A percentile compares a stretch with the other conserved stretches of the same genome.
Evolutionary conservation across 441 rosid species (phyloP).

Genomic region (Eruca vesicaria): DNA sequence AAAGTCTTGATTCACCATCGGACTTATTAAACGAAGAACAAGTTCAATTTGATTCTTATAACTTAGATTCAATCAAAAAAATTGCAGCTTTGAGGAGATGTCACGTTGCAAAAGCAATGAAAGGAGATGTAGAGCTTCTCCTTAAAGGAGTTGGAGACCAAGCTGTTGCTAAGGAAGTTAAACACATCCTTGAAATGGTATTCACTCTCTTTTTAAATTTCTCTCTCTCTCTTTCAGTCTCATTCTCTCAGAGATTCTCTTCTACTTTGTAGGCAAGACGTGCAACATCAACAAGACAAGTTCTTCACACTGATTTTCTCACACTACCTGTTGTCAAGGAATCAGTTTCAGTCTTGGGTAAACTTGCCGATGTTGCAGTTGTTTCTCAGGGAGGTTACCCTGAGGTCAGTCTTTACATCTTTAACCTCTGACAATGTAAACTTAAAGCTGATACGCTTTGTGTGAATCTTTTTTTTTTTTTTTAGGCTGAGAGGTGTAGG

Average conservation of each 20-base stretch:
- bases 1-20: not conserved
- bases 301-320: conserved; percentile 77
- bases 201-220: not conserved
- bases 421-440: not conserved
- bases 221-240: not conserved
- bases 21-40: not conserved
- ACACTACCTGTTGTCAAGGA: conserved; percentile 78
- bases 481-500: conserved; percentile 58
- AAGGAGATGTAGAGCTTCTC: conserved; percentile 54
- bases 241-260: not conserved
- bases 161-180: conserved; percentile 62
- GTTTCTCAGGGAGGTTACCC: conserved; percentile 90
- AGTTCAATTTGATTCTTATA: not conserved
- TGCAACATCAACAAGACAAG: conserved; percentile 65
- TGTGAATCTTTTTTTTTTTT: not conserved
- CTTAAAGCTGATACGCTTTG: not conserved
- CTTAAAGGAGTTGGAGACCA: conserved; percentile 63
- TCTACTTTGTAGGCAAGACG: conserved; percentile 66
- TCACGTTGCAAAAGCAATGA: conserved; percentile 61
- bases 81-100: conserved; percentile 51
- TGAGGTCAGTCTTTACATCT: conserved; percentile 46
- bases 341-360: conserved; percentile 55
- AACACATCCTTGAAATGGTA: conserved; percentile 36
- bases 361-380: conserved; percentile 64
- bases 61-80: not conserved